phyloP scores from a whole-genome alignment of 345 rosid species.

The Limnanthes douglasii region DNA sequence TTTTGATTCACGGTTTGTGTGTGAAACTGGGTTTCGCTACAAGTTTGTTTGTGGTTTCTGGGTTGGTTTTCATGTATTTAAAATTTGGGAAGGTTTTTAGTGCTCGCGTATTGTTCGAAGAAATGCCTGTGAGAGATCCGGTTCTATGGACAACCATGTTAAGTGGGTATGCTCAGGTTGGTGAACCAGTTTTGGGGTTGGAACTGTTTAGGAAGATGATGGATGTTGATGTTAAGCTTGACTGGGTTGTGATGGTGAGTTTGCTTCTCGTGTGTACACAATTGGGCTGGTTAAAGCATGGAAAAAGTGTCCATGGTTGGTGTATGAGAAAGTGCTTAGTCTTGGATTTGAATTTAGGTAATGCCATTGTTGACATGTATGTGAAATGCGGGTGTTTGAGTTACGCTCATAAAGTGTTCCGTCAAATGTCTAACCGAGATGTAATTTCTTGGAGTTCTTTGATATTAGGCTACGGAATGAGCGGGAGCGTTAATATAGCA shows the following conservation, averaged over 20 bases:
- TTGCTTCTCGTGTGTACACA: constrained; percentile 36
- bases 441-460: constrained; percentile 61
- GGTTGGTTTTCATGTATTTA: constrained; percentile 28
- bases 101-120: constrained; percentile 41
- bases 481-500: constrained; percentile 20
- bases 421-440: constrained; percentile 26
- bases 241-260: constrained; percentile 56
- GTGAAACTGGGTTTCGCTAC: constrained; percentile 23
- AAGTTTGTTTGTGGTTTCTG: constrained; percentile 40
- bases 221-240: constrained; percentile 16
- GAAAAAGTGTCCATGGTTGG: constrained; percentile 56
- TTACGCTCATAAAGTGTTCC: constrained; percentile 22
- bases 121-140: constrained; percentile 30
- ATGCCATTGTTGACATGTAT: constrained; percentile 41
- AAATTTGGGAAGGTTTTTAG: constrained; percentile 10
- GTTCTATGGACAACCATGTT: constrained; percentile 50
- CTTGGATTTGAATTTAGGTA: constrained; percentile 37
- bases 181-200: constrained; percentile 29
- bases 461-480: constrained; percentile 42
- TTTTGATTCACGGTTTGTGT: constrained; percentile 29
- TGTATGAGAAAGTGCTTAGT: constrained; percentile 26
- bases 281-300: constrained; percentile 32
- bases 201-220: constrained; percentile 29
- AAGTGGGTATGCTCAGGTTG: constrained; percentile 49
- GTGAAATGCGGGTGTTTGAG: constrained; percentile 25